Evolutionary conservation across 345 rosid genomes (phyloP), one percentile per base, ranked within the genome.

Genomic region (Arabidopsis arenosa): DNA sequence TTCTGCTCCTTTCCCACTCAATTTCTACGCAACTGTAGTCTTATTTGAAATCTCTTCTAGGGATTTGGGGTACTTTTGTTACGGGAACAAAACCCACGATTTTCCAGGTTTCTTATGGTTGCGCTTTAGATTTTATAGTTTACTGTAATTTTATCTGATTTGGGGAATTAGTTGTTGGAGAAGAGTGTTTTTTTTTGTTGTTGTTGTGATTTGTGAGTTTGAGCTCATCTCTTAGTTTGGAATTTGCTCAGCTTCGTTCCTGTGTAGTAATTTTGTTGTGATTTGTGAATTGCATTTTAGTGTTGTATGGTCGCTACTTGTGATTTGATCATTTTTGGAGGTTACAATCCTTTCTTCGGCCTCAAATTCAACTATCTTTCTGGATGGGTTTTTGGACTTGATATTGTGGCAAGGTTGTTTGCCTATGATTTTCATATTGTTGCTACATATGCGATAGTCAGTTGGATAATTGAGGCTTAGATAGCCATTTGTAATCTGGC

Each of bases 211-310:
- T n/a, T n/a, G n/a, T n/a, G n/a, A n/a, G n/a, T n/a, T 48, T 51
- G 40, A 67, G 30, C 10, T 13, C 35, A 23, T 32, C 0, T 41
- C 9, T 32, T 11, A n/a, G 14, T 53, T 69, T 0, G 8, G 33
- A 41, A 14, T 75, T 33, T 75, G 41, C 30, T 51, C 7, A n/a
- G 36, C 64, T 54, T 65, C 5, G 37, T 64, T 54, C 37, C 21
- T 32, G 36, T 64, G 15, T 9, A 21, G 71, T 43, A 12, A 11
- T 23, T 51, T 51, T 39, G 35, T 9, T 61, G 51, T 48, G 68
- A 37, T 30, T 6, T 62, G 5, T 33, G 6, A 51, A 26, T 35
- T 35, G 15, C 58, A 36, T 52, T 40, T 40, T 57, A 4, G 32
- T 73, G 11, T 37, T 52, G 0, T 28, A 39, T 37, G 28, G 37